phyloP scores from a whole-genome alignment of 192 early-diverging fungal species.

The Jimgerdemannia lactiflua region DNA sequence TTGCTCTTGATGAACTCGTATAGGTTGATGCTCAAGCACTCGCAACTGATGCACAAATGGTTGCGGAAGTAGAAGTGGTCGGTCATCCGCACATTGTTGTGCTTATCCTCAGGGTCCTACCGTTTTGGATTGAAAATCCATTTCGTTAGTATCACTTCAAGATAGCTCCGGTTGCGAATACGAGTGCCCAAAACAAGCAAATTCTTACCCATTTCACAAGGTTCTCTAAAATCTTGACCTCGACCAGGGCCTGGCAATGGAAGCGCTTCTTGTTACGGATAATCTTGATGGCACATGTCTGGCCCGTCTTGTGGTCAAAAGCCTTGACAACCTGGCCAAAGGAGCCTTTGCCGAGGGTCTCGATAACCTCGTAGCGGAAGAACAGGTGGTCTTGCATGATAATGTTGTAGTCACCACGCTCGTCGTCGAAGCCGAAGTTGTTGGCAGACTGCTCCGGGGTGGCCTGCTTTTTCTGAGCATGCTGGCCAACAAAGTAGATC shows the following conservation, averaged over 20 bases:
- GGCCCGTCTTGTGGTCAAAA: constrained; percentile 88
- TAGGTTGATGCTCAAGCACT: constrained; percentile 91
- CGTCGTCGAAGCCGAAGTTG: constrained; percentile 82
- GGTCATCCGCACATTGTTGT: constrained; percentile 85
- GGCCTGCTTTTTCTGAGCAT: constrained; percentile 57
- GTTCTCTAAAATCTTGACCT: constrained; percentile 89
- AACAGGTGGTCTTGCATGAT: constrained; percentile 84
- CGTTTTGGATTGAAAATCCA: background rate
- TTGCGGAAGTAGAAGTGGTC: constrained; percentile 95
- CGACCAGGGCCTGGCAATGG: constrained; percentile 91
- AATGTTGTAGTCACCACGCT: constrained; percentile 90
- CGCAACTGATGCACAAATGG: constrained; percentile 95
- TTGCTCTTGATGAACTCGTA: constrained; percentile 98
- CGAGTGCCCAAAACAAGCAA: no score
- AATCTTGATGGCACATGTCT: constrained; percentile 86
- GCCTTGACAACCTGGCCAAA: constrained; percentile 96
- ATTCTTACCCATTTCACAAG: constrained; percentile 68
- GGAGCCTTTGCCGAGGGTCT: constrained; percentile 80
- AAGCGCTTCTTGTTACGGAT: constrained; percentile 97
- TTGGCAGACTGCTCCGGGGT: constrained; percentile 53
- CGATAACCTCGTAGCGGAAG: constrained; percentile 92
- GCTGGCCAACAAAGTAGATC: constrained; percentile 88
- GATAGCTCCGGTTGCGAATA: no score
- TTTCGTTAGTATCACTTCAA: no score
- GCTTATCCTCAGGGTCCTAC: constrained; percentile 78